Percentiles rank a stretch among this genome's conserved stretches.
These are phyloP conservation scores for Ceriops zippeliana DNA, from an alignment of 345 rosid species.

Conservation along the genomic window DNA sequence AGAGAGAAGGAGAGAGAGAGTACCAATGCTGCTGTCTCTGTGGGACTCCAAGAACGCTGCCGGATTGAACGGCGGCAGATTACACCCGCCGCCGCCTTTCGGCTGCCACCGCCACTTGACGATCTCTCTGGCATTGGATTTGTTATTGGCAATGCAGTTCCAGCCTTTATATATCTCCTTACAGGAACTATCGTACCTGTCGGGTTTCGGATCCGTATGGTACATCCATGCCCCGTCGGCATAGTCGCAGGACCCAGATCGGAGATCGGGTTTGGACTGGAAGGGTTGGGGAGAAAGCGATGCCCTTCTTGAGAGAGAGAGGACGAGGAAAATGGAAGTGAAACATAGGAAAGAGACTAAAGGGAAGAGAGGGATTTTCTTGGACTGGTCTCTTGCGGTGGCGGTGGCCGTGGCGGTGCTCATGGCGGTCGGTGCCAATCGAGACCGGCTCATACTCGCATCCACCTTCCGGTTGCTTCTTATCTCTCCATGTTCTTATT, in stretches of 20 bases:
- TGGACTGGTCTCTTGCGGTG: conserved; percentile 1
- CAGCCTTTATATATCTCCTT: conserved; percentile 96
- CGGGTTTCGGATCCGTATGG: conserved; percentile 37
- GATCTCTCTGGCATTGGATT: conserved; percentile 59
- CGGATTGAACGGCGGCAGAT: conserved; percentile 64
- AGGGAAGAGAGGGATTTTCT: conserved; percentile 53
- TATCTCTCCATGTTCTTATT: too few relatives aligned
- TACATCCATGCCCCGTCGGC: conserved; percentile 78
- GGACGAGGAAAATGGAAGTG: conserved; percentile 23
- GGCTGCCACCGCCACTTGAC: conserved; percentile 91
- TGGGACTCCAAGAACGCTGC: conserved; percentile 43
- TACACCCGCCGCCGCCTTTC: conserved; percentile 27
- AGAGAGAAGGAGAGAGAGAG: not conserved
- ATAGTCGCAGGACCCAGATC: conserved; percentile 47
- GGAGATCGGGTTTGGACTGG: conserved; percentile 8
- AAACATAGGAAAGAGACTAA: conserved; percentile 49
- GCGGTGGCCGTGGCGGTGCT: not conserved
- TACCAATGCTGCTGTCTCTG: conserved; percentile 74
- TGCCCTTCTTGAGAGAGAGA: conserved; percentile 20
- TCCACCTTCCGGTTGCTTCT: not conserved
- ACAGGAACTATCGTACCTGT: conserved; percentile 52
- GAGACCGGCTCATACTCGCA: conserved; percentile 1
- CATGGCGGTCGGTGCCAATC: not conserved
- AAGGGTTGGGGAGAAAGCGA: conserved; percentile 16
- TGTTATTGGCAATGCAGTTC: conserved; percentile 70